Percentiles rank a stretch among this genome's conserved stretches.
phyloP scores from a whole-genome alignment of 2,329 filamentous ascomycete genomes.

The Phaeomoniella chlamydospora region DNA sequence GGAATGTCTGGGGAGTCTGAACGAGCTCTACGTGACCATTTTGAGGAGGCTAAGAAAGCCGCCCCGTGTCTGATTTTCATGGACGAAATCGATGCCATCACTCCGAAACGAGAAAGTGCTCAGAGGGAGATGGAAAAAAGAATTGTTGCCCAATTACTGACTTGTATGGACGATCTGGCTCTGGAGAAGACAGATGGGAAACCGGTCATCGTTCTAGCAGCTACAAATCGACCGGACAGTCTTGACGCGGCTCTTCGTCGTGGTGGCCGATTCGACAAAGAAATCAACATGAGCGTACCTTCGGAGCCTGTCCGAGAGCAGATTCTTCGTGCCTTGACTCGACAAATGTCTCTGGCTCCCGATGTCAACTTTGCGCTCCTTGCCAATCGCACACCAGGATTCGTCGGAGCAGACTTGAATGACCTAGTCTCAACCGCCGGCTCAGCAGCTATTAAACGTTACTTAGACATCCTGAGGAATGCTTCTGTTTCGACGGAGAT shows the following conservation, averaged over 20 bases:
- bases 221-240: conserved; percentile 77
- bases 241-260: conserved; percentile 65
- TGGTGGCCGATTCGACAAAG: conserved; percentile 65
- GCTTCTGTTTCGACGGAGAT: conserved; percentile 30
- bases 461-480: conserved; percentile 36
- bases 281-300: conserved; percentile 78
- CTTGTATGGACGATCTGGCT: conserved; percentile 72
- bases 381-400: conserved; percentile 78
- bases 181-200: conserved; percentile 58
- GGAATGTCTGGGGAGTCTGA: conserved; percentile 85
- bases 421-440: conserved; percentile 54
- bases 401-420: conserved; percentile 79
- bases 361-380: conserved; percentile 62
- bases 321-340: conserved; percentile 62
- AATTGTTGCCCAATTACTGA: conserved; percentile 68
- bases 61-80: conserved; percentile 87
- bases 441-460: conserved; percentile 48
- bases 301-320: conserved; percentile 62
- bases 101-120: conserved; percentile 68
- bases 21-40: conserved; percentile 70
- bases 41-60: conserved; percentile 72
- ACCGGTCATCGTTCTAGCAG: conserved; percentile 77
- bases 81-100: conserved; percentile 83
- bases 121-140: conserved; percentile 83
- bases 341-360: conserved; percentile 46